phyloP scores from a whole-genome alignment of 495 filamentous ascomycete genomes.

The Tuber melanosporum region DNA sequence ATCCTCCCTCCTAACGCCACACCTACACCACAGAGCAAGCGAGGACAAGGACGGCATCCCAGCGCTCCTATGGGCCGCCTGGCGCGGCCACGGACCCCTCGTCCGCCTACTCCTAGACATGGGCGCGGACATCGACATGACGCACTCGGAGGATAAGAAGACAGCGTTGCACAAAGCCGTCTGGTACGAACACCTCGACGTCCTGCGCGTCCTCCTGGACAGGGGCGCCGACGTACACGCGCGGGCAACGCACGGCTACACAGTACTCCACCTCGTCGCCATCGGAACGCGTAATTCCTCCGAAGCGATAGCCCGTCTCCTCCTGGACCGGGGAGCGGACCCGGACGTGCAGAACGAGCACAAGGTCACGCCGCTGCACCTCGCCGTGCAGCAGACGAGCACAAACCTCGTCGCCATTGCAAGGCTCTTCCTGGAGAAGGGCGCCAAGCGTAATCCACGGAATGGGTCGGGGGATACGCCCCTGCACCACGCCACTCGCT shows the following conservation, averaged over 20 bases:
- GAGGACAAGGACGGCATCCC: conserved; percentile 1
- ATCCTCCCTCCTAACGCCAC: background rate
- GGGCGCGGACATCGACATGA: conserved; percentile 1
- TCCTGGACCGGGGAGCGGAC: conserved; percentile 1
- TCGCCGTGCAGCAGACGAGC: conserved; percentile 3
- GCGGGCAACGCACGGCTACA: conserved; percentile 4
- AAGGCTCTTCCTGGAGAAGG: background rate
- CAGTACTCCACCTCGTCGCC: background rate
- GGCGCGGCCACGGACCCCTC: background rate
- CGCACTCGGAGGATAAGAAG: conserved; percentile 4
- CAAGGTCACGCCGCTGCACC: background rate
- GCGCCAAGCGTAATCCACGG: background rate
- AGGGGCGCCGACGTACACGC: background rate
- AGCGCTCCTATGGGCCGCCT: background rate
- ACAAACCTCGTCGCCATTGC: background rate
- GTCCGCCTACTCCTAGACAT: conserved; percentile 1
- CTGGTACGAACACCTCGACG: conserved; percentile 4
- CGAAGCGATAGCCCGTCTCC: background rate
- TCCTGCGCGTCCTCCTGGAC: conserved; percentile 2
- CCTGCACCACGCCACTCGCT: background rate
- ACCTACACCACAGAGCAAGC: background rate
- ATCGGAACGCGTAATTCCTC: background rate
- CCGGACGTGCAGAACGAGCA: conserved; percentile 2
- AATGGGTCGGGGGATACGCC: background rate
- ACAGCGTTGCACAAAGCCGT: conserved; percentile 5